A percentile compares a stretch with the other conserved stretches of the same genome.
phyloP scores from a whole-genome alignment of 2,329 filamentous ascomycete genomes.

The Aspergillus sp. region DNA sequence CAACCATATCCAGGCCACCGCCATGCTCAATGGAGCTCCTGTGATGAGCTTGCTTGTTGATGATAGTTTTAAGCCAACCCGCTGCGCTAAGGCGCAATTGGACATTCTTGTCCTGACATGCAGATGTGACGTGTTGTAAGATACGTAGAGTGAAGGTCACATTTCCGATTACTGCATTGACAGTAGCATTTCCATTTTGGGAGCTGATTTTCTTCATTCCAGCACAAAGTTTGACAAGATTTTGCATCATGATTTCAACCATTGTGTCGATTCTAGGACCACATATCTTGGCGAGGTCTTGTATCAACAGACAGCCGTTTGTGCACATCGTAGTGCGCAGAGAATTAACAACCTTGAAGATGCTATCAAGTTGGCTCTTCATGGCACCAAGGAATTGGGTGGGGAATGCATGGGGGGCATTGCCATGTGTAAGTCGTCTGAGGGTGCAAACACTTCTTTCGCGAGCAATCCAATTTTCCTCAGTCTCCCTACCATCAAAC shows the following conservation, averaged over 20 bases:
- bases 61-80: slow-evolving; percentile 77
- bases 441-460: slow-evolving; percentile 77
- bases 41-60: slow-evolving; percentile 70
- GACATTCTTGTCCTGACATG: slow-evolving; percentile 89
- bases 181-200: slow-evolving; percentile 72
- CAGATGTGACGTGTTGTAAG: slow-evolving; percentile 77
- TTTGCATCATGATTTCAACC: slow-evolving; percentile 85
- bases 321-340: slow-evolving; percentile 86
- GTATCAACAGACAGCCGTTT: slow-evolving; percentile 76
- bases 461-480: slow-evolving; percentile 84
- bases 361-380: slow-evolving; percentile 74
- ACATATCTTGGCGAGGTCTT: slow-evolving; percentile 73
- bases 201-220: slow-evolving; percentile 90
- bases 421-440: slow-evolving; percentile 74
- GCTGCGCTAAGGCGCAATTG: slow-evolving; percentile 74
- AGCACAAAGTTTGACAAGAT: slow-evolving; percentile 81
- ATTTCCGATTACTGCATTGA: slow-evolving; percentile 75
- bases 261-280: slow-evolving; percentile 79
- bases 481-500: slow-evolving; percentile 85
- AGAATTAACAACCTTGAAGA: slow-evolving; percentile 78
- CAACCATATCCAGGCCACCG: slow-evolving; percentile 75
- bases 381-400: slow-evolving; percentile 66
- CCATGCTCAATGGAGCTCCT: slow-evolving; percentile 79
- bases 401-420: slow-evolving; percentile 72
- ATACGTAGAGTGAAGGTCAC: slow-evolving; percentile 75